A percentile compares a stretch with the other conserved stretches of the same genome.
Evolutionary conservation across 306 rosid genomes (phyloP).

Genomic region (Quercus engelmannii): DNA sequence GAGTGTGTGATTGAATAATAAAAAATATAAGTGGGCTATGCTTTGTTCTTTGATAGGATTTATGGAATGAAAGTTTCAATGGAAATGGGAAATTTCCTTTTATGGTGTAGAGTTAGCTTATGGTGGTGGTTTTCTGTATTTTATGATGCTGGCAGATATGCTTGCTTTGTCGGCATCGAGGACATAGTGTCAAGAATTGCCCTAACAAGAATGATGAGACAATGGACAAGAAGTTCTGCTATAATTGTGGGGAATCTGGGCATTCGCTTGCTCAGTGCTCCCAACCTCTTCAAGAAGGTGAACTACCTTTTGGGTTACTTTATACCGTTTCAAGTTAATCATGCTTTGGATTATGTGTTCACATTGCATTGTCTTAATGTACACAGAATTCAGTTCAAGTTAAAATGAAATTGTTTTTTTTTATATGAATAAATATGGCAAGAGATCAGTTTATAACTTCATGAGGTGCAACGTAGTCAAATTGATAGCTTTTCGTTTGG

Average conservation of each 20-base stretch:
- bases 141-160: constrained; percentile 57
- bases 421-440: neutral
- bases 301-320: neutral
- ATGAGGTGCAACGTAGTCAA: neutral
- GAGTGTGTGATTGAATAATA: neutral
- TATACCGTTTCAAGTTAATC: neutral
- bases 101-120: neutral
- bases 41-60: neutral
- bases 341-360: neutral
- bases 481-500: neutral
- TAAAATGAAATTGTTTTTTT: neutral
- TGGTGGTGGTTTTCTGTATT: neutral
- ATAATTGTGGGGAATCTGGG: constrained; percentile 84
- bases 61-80: neutral
- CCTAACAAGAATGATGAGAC: constrained; percentile 45
- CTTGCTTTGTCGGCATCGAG: constrained; percentile 77
- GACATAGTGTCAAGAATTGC: constrained; percentile 85
- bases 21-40: neutral
- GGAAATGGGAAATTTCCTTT: neutral
- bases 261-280: constrained; percentile 70
- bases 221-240: constrained; percentile 51
- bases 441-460: neutral
- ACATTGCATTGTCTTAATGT: neutral
- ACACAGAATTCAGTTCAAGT: neutral
- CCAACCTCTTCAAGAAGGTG: constrained; percentile 68